Evolutionary conservation across 1,284 basidiomycete genomes (phyloP).

Genomic region (Leccinum insolens): DNA sequence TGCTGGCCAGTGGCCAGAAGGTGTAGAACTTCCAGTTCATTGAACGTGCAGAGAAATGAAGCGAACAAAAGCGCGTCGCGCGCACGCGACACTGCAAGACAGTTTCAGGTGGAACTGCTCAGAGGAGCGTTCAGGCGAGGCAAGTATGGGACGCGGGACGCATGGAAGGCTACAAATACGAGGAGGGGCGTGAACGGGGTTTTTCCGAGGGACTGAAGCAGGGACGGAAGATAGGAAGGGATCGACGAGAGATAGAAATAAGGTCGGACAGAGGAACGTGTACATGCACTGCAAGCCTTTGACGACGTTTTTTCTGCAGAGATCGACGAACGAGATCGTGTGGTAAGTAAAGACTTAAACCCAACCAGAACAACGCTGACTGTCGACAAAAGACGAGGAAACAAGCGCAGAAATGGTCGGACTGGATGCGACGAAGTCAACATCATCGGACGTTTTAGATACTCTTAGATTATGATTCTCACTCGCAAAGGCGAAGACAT

Average conservation of each 20-base stretch:
- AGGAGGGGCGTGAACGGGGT: slow-evolving; percentile 45
- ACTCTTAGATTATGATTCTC: slow-evolving; percentile 9
- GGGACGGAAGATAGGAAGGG: slow-evolving; percentile 47
- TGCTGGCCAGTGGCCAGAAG: slow-evolving; percentile 63
- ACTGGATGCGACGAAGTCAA: slow-evolving; percentile 28
- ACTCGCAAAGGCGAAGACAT: slow-evolving; percentile 62
- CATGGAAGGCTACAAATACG: slow-evolving; percentile 45
- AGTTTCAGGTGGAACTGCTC: slow-evolving; percentile 46
- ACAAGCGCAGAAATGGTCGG: slow-evolving; percentile 32
- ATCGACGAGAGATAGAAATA: slow-evolving; percentile 41
- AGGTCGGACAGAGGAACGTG: slow-evolving; percentile 47
- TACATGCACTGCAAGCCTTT: slow-evolving; percentile 54
- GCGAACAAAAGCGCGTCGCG: slow-evolving; percentile 50
- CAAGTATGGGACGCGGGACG: slow-evolving; percentile 47
- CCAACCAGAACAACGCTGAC: too few species aligned
- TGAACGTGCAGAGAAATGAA: slow-evolving; percentile 42
- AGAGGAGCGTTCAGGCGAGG: slow-evolving; percentile 47
- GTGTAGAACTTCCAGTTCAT: slow-evolving; percentile 60
- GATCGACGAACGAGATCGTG: slow-evolving; percentile 35
- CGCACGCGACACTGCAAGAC: slow-evolving; percentile 48
- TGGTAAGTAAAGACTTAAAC: slow-evolving; percentile 24
- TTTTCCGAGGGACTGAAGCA: slow-evolving; percentile 44
- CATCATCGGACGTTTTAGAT: not conserved
- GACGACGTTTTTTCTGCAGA: slow-evolving; percentile 54
- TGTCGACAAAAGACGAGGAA: slow-evolving; percentile 17